phyloP scores from a whole-genome alignment of 2,329 filamentous ascomycete genomes.

The Stenocarpella maydis region DNA sequence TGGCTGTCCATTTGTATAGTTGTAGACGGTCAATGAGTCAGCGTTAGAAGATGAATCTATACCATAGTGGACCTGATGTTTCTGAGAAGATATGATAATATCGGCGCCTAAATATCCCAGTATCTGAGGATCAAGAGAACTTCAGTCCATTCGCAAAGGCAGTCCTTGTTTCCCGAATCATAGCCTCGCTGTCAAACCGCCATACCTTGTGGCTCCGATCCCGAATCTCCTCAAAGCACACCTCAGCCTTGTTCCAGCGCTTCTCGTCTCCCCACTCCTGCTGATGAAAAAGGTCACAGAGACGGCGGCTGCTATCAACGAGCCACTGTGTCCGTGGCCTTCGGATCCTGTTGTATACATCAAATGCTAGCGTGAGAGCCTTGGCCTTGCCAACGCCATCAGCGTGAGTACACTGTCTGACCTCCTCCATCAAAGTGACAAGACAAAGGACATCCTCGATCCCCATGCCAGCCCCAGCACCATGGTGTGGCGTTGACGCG shows the following conservation, averaged over 20 bases:
- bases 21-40: too few species aligned
- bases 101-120: too few species aligned
- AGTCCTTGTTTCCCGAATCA: constrained; percentile 39
- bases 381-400: background rate
- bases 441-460: constrained; percentile 55
- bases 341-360: constrained; percentile 48
- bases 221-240: constrained; percentile 49
- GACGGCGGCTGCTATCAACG: constrained; percentile 49
- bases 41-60: too few species aligned
- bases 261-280: constrained; percentile 45
- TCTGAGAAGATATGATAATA: too few species aligned
- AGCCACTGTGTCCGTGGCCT: constrained; percentile 54
- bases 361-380: constrained; percentile 43
- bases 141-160: background rate
- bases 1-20: too few species aligned
- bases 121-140: background rate
- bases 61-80: too few species aligned
- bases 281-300: constrained; percentile 47
- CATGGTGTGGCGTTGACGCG: constrained; percentile 61
- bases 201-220: constrained; percentile 46
- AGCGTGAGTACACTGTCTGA: background rate
- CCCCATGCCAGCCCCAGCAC: constrained; percentile 63
- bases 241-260: constrained; percentile 45
- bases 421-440: constrained; percentile 37
- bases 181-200: constrained; percentile 47